These are phyloP conservation scores for Alloascoidea hylecoeti DNA, from an alignment of 805 yeast species.

Conservation along the genomic window DNA sequence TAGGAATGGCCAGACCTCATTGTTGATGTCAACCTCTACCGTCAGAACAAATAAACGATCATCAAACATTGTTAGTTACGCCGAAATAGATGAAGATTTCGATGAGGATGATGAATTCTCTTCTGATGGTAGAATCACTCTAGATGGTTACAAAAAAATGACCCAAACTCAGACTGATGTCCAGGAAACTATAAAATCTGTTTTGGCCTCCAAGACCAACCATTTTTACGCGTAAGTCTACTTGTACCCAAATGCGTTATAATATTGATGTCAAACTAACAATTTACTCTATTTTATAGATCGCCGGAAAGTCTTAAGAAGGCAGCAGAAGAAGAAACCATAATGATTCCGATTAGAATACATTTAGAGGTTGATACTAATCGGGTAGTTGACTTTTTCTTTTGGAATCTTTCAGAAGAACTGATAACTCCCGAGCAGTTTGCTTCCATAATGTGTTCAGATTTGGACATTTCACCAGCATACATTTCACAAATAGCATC, in stretches of 20 bases:
- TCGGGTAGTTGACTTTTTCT: slow-evolving; percentile 45
- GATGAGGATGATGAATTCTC: slow-evolving; percentile 29
- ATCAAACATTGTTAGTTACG: slow-evolving; percentile 59
- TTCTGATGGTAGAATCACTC: slow-evolving; percentile 5
- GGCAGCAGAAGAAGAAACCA: slow-evolving; percentile 24
- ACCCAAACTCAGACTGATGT: not conserved
- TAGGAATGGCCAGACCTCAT: slow-evolving; percentile 58
- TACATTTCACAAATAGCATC: slow-evolving; percentile 48
- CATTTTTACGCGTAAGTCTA: slow-evolving; percentile 1
- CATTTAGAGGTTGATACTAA: slow-evolving; percentile 44
- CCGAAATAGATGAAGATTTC: slow-evolving; percentile 63
- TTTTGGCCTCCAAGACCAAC: not conserved
- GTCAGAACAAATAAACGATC: slow-evolving; percentile 71
- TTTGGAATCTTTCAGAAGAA: slow-evolving; percentile 62
- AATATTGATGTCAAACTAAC: too few species aligned
- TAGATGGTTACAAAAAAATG: not conserved
- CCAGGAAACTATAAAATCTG: not conserved
- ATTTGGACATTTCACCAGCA: slow-evolving; percentile 62
- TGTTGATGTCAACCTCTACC: slow-evolving; percentile 60
- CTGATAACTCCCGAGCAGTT: slow-evolving; percentile 58
- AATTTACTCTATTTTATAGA: too few species aligned
- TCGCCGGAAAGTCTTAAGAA: slow-evolving; percentile 17
- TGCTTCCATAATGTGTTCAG: slow-evolving; percentile 67
- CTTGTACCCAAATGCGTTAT: too few species aligned
- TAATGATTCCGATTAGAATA: slow-evolving; percentile 53